Conservation (phyloP, 2,329 filamentous ascomycete species). For the Ascomycota sp. region DNA sequence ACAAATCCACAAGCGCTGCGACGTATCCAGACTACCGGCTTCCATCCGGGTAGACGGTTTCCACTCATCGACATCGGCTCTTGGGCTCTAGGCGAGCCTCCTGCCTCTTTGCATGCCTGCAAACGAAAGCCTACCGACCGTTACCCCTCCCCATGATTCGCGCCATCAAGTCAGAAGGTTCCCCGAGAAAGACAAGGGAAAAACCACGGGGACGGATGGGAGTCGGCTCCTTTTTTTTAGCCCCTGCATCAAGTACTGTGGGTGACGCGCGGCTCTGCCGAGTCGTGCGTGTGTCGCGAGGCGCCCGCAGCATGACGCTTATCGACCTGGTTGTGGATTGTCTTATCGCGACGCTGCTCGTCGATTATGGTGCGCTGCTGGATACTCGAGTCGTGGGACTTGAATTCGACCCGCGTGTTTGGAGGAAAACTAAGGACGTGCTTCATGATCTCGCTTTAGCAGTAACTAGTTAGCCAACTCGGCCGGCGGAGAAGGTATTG, state of each 20-base stretch:
- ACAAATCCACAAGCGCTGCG: slow-evolving; percentile 1
- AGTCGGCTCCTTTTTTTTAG: no score
- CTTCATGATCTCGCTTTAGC: slow-evolving; percentile 73
- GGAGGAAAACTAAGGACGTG: slow-evolving; percentile 64
- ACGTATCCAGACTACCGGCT: background rate
- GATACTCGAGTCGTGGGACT: slow-evolving; percentile 90
- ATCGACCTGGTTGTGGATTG: slow-evolving; percentile 23
- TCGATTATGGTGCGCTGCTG: slow-evolving; percentile 77
- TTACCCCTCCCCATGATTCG: background rate
- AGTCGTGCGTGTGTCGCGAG: slow-evolving; percentile 14
- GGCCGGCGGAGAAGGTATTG: background rate
- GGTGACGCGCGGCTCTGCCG: no score
- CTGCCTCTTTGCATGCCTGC: background rate
- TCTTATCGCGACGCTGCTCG: slow-evolving; percentile 74
- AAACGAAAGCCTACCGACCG: background rate
- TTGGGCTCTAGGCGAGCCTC: background rate
- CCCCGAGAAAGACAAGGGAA: no score
- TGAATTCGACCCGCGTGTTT: slow-evolving; percentile 84
- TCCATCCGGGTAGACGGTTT: slow-evolving; percentile 1
- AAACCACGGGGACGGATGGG: background rate
- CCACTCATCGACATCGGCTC: background rate
- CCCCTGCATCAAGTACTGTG: background rate
- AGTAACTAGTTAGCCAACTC: slow-evolving; percentile 2
- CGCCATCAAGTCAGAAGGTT: background rate
- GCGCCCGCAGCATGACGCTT: slow-evolving; percentile 13